A percentile compares a stretch with the other conserved stretches of the same genome.
These are phyloP conservation scores for Dactylonectria estremocensis DNA, from an alignment of 2,329 filamentous ascomycete genomes.

Conservation along the genomic window DNA sequence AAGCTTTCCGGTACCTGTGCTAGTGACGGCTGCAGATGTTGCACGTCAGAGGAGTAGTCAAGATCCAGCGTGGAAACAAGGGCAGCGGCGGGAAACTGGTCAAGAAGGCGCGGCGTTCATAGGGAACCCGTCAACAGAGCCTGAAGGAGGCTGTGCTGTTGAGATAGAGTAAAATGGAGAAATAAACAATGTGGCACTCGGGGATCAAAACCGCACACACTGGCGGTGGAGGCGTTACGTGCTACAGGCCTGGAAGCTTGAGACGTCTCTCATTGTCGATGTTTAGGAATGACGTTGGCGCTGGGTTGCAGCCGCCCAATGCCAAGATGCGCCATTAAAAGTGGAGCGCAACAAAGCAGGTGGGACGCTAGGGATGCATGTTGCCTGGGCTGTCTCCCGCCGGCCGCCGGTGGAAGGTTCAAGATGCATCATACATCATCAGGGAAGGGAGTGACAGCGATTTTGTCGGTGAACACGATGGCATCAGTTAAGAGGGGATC, in stretches of 20 bases:
- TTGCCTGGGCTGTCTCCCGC: slow-evolving; percentile 1
- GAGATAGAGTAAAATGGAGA: slow-evolving; percentile 13
- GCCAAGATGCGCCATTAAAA: not conserved
- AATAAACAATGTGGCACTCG: slow-evolving; percentile 3
- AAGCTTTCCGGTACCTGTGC: slow-evolving; percentile 12
- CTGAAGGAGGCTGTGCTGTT: slow-evolving; percentile 12
- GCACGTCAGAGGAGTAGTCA: slow-evolving; percentile 1
- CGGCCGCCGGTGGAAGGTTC: not conserved
- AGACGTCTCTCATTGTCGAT: not conserved
- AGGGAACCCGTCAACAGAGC: slow-evolving; percentile 9
- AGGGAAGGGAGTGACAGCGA: not conserved
- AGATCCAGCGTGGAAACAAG: slow-evolving; percentile 7
- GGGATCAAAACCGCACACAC: slow-evolving; percentile 6
- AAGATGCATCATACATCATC: not conserved
- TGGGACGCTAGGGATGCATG: not conserved
- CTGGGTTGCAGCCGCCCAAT: not conserved
- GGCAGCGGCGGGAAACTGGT: slow-evolving; percentile 9
- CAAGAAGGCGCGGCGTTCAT: slow-evolving; percentile 8
- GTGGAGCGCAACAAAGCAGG: not conserved
- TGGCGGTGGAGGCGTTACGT: slow-evolving; percentile 1
- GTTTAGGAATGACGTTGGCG: not conserved
- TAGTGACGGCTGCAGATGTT: slow-evolving; percentile 25
- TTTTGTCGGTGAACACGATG: not conserved
- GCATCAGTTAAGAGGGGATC: not conserved
- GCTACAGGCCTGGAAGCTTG: not conserved